Base-by-base conservation (phyloP, 2,329 filamentous ascomycete species). In the Verticillium longisporum region DNA sequence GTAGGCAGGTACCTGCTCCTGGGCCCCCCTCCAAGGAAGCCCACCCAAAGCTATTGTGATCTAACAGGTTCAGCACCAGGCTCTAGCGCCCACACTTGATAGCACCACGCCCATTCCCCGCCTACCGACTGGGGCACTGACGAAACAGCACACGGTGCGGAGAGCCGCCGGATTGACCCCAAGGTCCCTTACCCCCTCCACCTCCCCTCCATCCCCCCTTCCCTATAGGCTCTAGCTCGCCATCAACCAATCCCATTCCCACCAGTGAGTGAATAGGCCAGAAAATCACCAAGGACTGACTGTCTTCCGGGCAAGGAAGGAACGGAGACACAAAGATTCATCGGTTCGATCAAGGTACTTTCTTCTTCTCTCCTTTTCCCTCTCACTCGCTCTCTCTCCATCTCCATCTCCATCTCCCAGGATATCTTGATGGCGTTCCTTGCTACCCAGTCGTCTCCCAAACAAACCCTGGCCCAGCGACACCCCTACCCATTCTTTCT, bases 111-210 rank as follows among this genome's bases (percentile, higher is more conserved):
- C 56, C 56, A 58, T 31, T 58, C 56, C 56, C 56, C 56, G 37
- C 37, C 37, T 34, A 13, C 56, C 38, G 26, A 56, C 55, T 37
- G 14, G 41, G 41, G 41, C 41, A n/a, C 34, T 31, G 38, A 45
- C 56, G 38, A 58, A 58, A 50, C 56, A 53, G 41, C 56, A 58
- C 56, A 58, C 56, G 56, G 56, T 58, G 56, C 56, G 56, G 56
- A 58, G 37, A 50, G 56, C 26, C 31, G 13, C 32, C n/a, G 13
- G 55, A 26, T 50, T 21, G 41, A 50, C 41, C 41, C 41, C 41
- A 50, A 50, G 41, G n/a, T 50, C 41, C 41, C 41, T 21, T 18
- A n/a, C n/a, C 41, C 41, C 38, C 38, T 13, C n/a, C 36, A 13
- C 32, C 32, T n/a, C 54, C 54, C 15, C 54, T 18, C 26, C 54